Evolutionary conservation across 495 filamentous ascomycete genomes (phyloP).

Genomic region (Podospora pseudoanserina): DNA sequence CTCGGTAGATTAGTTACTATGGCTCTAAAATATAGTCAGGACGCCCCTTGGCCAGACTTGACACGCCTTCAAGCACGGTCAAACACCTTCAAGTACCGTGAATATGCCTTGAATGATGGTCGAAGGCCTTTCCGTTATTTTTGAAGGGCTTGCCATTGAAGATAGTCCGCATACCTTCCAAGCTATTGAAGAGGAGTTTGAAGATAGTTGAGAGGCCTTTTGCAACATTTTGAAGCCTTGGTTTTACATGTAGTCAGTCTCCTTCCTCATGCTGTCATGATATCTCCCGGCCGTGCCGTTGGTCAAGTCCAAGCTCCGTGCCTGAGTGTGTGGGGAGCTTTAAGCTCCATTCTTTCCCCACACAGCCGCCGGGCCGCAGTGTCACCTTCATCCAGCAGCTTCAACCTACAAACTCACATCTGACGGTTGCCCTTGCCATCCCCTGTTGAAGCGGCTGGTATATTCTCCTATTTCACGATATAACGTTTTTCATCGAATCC

Average conservation of each 20-base stretch:
- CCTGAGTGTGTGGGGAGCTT: neutral
- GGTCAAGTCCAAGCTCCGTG: neutral
- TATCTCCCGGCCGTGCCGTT: neutral
- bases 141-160: no score
- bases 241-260: neutral
- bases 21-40: no score
- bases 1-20: no score
- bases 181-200: no score
- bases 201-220: no score
- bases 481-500: neutral
- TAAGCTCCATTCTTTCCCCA: neutral
- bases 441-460: neutral
- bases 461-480: neutral
- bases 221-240: no score
- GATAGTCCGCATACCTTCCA: no score
- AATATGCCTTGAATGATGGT: no score
- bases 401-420: neutral
- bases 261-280: neutral
- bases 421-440: constrained; percentile 13
- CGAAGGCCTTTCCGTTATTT: no score
- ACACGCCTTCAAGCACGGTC: no score
- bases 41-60: no score
- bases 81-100: no score
- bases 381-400: neutral
- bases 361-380: neutral